Evolutionary conservation across 2,329 filamentous ascomycete species (phyloP), one percentile per base, ranked within the genome.

Genomic region (Venturia carpophila): DNA sequence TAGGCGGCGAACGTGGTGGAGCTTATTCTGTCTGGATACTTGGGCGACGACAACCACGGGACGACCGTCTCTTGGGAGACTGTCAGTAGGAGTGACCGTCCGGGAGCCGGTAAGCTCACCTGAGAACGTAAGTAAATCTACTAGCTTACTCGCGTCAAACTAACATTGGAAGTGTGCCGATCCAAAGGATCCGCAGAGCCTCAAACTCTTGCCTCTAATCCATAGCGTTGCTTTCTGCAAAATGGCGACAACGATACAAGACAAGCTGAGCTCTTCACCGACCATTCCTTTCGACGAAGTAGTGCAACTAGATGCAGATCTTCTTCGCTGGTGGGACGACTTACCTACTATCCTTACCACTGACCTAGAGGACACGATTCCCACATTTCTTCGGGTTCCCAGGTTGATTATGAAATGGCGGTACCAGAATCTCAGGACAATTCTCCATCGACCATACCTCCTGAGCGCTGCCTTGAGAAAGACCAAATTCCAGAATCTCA

Each of bases 171-270:
- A 74, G 64, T 71, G 73, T 49, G 74, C 73, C 56, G 74, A 73
- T 61, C 71, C 71, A 17, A 71, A 75, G 43, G 73, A 73, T 66
- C 70, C 81, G 71, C 79, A 80, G 62, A 86, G 88, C 60, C 81
- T 87, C 1, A 85, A 86, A 65, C 85, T 89, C 64, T 79, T 91
- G 4, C 88, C 88, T 0, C 76, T 91, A 19, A 84, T 90, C 37
- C 87, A 92, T 74, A 91, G 90, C 72, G 87, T 90, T 68, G 85
- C 87, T 62, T 92, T 92, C 75, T 91, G 88, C 77, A 89, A 88
- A 73, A 89, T 93, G 67, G 87, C 88, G 24, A 91, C 89, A 0
- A 84, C 85, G 67, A 88, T 92, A 65, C 90, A 93, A 72, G 89
- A 93, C 70, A 83, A 86, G 63, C 80, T 93, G 2, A 87, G 88